phyloP scores from a whole-genome alignment of 306 rosid genomes.

The Macrotyloma uniflorum region DNA sequence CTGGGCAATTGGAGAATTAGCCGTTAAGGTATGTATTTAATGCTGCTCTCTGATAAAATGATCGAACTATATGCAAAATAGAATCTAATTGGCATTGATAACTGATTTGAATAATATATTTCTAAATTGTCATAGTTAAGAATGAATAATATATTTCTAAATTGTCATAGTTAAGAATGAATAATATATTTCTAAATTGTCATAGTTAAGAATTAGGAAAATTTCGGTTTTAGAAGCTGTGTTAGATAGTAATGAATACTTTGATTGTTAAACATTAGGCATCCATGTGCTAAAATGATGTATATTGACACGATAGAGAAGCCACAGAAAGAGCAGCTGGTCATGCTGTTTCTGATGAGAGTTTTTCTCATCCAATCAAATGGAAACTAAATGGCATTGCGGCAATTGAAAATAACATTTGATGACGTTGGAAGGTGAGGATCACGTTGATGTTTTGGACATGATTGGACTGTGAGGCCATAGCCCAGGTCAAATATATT shows the following conservation, averaged over 20 bases:
- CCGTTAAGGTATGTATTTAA: slow-evolving; percentile 74
- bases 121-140: too few relatives aligned
- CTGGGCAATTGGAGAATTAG: slow-evolving; percentile 98
- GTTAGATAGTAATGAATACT: slow-evolving; percentile 9
- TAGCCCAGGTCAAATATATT: background rate
- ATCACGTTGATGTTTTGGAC: background rate
- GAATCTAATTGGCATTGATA: slow-evolving; percentile 32
- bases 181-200: too few relatives aligned
- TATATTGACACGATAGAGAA: background rate
- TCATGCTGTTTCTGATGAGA: background rate
- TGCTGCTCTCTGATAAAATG: slow-evolving; percentile 25
- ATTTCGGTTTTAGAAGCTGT: background rate
- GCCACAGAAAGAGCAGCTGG: background rate
- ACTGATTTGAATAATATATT: background rate
- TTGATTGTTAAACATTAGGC: background rate
- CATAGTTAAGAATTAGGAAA: background rate
- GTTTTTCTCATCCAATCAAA: background rate
- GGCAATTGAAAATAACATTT: background rate
- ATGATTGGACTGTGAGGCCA: background rate
- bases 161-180: too few relatives aligned
- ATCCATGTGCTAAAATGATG: slow-evolving; percentile 8
- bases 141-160: too few relatives aligned
- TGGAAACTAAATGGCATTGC: background rate
- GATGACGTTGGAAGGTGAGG: background rate
- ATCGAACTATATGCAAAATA: slow-evolving; percentile 9